Percentiles rank a stretch among this genome's conserved stretches.
These are phyloP conservation scores for Eremomyces bilateralis DNA, from an alignment of 495 filamentous ascomycete genomes.

Conservation along the genomic window DNA sequence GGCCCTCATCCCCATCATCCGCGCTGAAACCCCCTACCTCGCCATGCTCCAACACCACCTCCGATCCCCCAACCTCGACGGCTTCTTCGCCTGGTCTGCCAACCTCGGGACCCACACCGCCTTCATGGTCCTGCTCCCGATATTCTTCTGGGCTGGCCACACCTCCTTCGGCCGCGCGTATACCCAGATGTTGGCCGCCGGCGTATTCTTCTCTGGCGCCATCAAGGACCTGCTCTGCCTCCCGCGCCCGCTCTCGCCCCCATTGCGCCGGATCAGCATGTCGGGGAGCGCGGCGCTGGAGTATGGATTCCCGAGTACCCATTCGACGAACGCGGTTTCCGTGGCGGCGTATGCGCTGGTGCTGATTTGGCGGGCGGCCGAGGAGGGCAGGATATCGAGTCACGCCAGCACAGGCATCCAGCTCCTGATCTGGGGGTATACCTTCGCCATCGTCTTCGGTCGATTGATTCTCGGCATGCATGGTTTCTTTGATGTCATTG, in stretches of 20 bases:
- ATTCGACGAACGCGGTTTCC: conserved; percentile 91
- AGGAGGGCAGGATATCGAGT: too few species aligned
- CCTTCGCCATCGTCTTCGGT: conserved; percentile 71
- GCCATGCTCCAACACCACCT: conserved; percentile 52
- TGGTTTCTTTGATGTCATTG: conserved; percentile 73
- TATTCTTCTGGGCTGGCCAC: conserved; percentile 90
- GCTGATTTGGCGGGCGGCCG: conserved; percentile 22
- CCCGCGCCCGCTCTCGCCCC: conserved; percentile 83
- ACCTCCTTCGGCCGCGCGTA: conserved; percentile 65
- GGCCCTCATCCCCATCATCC: conserved; percentile 59
- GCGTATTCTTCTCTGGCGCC: conserved; percentile 86
- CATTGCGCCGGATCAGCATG: conserved; percentile 87
- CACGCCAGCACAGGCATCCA: conserved; percentile 34
- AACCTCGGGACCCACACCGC: conserved; percentile 97
- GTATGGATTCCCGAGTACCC: conserved; percentile 92
- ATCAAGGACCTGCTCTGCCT: conserved; percentile 87
- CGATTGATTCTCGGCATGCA: conserved; percentile 97
- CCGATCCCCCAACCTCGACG: conserved; percentile 52
- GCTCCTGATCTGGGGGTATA: conserved; percentile 54
- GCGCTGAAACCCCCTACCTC: conserved; percentile 90
- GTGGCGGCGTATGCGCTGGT: conserved; percentile 69
- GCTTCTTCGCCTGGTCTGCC: conserved; percentile 88
- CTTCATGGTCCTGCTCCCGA: conserved; percentile 85
- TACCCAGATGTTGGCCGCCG: conserved; percentile 66
- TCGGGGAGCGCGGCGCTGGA: conserved; percentile 85